Conservation (phyloP, 345 rosid species). For the Angophora floribunda region DNA sequence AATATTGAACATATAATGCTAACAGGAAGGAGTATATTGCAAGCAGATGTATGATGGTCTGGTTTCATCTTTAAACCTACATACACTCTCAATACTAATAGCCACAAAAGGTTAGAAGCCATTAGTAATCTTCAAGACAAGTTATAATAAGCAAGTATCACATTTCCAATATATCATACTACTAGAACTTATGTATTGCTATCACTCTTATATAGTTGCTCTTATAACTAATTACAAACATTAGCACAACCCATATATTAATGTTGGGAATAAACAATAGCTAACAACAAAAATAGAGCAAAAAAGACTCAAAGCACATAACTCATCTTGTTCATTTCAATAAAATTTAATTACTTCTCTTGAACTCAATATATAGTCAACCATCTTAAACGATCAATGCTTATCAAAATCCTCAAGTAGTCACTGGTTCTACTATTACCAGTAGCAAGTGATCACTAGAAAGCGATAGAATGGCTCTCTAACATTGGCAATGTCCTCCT, state of each 20-base stretch:
- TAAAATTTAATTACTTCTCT: background rate
- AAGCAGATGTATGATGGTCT: fast-evolving
- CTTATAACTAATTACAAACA: background rate
- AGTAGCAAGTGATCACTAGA: fast-evolving
- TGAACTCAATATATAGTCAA: background rate
- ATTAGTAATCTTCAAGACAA: fast-evolving
- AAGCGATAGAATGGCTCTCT: background rate
- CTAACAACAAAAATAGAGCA: background rate
- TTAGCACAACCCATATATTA: too few relatives aligned
- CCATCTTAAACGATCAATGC: fast-evolving
- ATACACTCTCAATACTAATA: fast-evolving
- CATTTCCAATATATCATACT: fast-evolving
- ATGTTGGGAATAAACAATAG: fast-evolving
- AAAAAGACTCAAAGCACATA: background rate
- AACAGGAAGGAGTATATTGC: background rate
- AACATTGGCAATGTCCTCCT: background rate
- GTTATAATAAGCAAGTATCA: fast-evolving
- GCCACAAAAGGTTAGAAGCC: fast-evolving
- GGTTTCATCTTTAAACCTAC: fast-evolving
- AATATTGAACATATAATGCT: background rate
- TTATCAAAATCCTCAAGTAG: background rate
- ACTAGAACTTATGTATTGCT: fast-evolving
- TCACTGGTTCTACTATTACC: fast-evolving
- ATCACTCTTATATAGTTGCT: background rate
- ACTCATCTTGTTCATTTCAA: background rate